A percentile compares a stretch with the other conserved stretches of the same genome.
Conservation (phyloP, 1,284 basidiomycete species). For the Cryptococcus floricola region DNA sequence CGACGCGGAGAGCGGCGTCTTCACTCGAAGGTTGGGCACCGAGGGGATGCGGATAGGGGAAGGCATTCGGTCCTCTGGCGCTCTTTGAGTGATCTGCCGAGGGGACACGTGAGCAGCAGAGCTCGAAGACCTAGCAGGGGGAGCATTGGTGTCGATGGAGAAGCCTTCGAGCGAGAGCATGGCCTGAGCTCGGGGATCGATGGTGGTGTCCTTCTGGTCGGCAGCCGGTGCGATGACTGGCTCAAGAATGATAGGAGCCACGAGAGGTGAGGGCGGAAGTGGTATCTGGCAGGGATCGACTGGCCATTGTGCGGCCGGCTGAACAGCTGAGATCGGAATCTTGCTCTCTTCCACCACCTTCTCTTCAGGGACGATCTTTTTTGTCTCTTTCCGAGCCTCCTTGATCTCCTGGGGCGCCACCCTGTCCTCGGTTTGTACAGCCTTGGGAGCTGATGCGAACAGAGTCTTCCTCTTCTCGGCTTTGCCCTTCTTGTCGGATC, state of each 20-base stretch:
- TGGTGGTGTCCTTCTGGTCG: not conserved
- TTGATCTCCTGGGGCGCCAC: not conserved
- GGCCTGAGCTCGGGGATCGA: not conserved
- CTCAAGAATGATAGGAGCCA: not conserved
- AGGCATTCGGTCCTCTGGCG: not conserved
- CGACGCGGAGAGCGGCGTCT: no score
- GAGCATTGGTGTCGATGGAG: no score
- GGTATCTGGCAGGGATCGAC: conserved; percentile 25
- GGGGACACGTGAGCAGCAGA: no score
- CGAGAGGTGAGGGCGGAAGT: conserved; percentile 27
- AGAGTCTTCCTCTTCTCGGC: not conserved
- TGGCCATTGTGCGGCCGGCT: not conserved
- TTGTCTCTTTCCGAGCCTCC: not conserved
- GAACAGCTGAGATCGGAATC: not conserved
- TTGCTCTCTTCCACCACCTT: not conserved
- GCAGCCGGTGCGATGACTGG: not conserved
- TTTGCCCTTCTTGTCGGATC: not conserved
- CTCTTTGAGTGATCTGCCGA: no score
- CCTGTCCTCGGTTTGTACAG: not conserved
- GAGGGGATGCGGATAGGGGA: conserved; percentile 19
- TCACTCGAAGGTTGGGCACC: not conserved
- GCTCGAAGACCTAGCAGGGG: no score
- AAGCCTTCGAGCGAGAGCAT: not conserved
- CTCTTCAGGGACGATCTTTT: not conserved
- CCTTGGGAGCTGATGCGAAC: not conserved